Percentiles rank a stretch among this genome's conserved stretches.
Conservation (phyloP, 148 eudicot species). For the Beta vulgaris region DNA sequence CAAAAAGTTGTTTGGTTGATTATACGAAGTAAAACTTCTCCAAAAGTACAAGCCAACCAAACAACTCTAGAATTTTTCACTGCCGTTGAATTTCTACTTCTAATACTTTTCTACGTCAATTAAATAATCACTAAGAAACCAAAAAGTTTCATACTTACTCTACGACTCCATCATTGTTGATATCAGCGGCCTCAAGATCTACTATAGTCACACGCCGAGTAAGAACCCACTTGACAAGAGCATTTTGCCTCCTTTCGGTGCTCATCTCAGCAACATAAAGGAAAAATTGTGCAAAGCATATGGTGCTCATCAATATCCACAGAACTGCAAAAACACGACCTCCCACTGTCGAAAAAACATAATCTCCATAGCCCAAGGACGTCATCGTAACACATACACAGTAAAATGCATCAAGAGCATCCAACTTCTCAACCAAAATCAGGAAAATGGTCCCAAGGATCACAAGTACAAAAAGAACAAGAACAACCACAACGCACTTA, state of each 20-base stretch:
- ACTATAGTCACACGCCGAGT: conserved; percentile 45
- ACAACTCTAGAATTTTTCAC: too few relatives aligned
- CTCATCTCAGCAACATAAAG: conserved; percentile 73
- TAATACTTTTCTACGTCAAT: too few relatives aligned
- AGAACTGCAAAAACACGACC: conserved; percentile 78
- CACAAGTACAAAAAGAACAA: conserved; percentile 38
- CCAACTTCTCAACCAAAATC: conserved; percentile 53
- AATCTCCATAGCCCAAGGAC: conserved; percentile 80
- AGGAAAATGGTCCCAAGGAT: conserved; percentile 55
- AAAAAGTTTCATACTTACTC: conserved; percentile 51
- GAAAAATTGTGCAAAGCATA: conserved; percentile 71
- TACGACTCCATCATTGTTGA: conserved; percentile 67
- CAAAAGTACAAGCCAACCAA: too few relatives aligned
- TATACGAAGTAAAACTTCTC: too few relatives aligned
- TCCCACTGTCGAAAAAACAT: conserved; percentile 62
- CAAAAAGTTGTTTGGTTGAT: too few relatives aligned
- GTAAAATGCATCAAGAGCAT: conserved; percentile 68
- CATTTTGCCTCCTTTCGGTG: conserved; percentile 55
- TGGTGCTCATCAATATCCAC: conserved; percentile 74
- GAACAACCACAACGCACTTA: conserved; percentile 43
- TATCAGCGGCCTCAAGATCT: conserved; percentile 87
- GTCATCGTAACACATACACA: conserved; percentile 84
- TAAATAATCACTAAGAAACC: too few relatives aligned
- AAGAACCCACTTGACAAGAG: conserved; percentile 53
- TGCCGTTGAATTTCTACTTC: too few relatives aligned